Base-by-base conservation (phyloP, 176 grass and related monocot genomes). In the Aegilops umbellulata region DNA sequence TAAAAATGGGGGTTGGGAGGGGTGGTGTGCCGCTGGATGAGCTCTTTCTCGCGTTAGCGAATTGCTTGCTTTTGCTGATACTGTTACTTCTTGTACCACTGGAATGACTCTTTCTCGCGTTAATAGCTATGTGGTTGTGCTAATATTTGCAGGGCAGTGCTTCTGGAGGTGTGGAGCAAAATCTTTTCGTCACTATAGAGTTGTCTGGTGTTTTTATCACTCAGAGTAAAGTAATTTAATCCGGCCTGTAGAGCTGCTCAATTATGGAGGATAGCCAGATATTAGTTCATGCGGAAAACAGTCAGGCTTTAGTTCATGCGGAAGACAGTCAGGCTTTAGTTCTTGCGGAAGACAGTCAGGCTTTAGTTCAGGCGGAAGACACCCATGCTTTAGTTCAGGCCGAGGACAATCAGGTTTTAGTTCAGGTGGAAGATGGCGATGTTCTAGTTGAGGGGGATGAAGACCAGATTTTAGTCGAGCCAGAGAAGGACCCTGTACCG, bases 221-320 rank as follows among this genome's bases (percentile, higher is more conserved):
- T 80, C 64, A 70, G 22, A 39, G 60, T n/a, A 81, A 81, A 39
- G 51, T 87, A 17, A 88, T 77, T 77, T 60, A 69, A 15, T 67
- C 81, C 19, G 24, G 24, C 51, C 81, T 53, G 68, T 69, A 62
- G 63, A 62, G 83, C 53, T 69, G 17, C 62, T 64, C 41, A 51
- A 58, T 82, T 71, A 88, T 91, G 82, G 90, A 85, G 85, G 83
- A 86, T 34, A 66, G n/a, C 34, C 91, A 95, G 41, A 47, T 84
- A 55, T 72, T 90, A 79, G 80, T 85, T 38, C 69, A 90, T 20
- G 13, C 71, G 55, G 82, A 88, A 91, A 69, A 88, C 24, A 31
- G 26, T 16, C 91, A 94, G 29, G 49, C 78, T 46, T 74, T 93
- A 76, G 83, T 80, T 49, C 75, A 80, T 22, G 63, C 64, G 29